These are phyloP conservation scores for Ophiostoma piceae DNA, from an alignment of 2,329 filamentous ascomycete species.

Conservation along the genomic window DNA sequence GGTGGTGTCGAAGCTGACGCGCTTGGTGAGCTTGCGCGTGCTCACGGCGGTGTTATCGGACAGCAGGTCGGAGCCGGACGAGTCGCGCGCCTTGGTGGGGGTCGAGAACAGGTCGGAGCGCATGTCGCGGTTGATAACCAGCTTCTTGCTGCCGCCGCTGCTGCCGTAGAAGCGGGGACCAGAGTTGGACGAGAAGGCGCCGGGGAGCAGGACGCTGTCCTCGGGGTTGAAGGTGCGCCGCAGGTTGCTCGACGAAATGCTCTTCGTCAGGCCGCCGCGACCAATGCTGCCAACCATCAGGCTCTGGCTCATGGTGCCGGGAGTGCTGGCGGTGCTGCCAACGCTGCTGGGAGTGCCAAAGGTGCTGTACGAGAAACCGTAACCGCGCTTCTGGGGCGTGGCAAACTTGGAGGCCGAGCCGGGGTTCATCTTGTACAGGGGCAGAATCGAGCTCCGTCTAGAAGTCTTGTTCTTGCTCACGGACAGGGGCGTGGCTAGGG, in stretches of 20 bases:
- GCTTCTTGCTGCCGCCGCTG: conserved; percentile 73
- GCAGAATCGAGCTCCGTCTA: conserved; percentile 73
- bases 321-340: conserved; percentile 59
- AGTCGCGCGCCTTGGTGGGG: conserved; percentile 49
- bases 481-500: conserved; percentile 82
- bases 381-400: conserved; percentile 81
- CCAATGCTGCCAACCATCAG: conserved; percentile 62
- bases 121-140: conserved; percentile 86
- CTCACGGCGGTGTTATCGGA: conserved; percentile 35
- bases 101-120: conserved; percentile 65
- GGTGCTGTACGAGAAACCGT: conserved; percentile 87
- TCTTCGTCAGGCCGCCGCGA: conserved; percentile 68
- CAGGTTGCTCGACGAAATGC: conserved; percentile 80
- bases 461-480: conserved; percentile 63
- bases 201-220: conserved; percentile 79
- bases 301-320: conserved; percentile 60
- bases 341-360: conserved; percentile 76
- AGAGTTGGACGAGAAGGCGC: conserved; percentile 70
- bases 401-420: conserved; percentile 71
- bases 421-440: conserved; percentile 82
- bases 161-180: conserved; percentile 60
- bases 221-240: conserved; percentile 75
- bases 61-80: neutral
- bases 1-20: conserved; percentile 83
- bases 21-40: conserved; percentile 64